Evolutionary conservation across 192 early-diverging fungal genomes (phyloP).

Genomic region (Entophlyctis luteolus): DNA sequence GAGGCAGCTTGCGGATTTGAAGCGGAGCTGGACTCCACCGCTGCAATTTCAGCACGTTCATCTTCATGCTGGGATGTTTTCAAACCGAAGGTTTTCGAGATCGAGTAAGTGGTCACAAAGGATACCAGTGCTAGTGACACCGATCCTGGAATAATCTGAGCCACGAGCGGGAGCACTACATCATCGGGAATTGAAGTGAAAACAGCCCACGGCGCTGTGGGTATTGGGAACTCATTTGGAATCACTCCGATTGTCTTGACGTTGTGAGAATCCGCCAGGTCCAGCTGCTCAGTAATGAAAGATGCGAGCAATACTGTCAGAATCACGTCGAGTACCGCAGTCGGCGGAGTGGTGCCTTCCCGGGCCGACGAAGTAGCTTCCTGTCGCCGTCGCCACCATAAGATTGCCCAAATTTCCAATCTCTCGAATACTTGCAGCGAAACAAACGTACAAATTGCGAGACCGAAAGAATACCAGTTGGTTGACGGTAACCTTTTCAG

Average conservation of each 20-base stretch:
- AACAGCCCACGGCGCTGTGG: slow-evolving; percentile 1
- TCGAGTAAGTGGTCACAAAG: slow-evolving; percentile 23
- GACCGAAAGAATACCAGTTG: not conserved
- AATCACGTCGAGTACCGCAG: slow-evolving; percentile 11
- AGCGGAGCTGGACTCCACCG: too few relatives aligned
- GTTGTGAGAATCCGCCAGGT: not conserved
- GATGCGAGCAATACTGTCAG: slow-evolving; percentile 10
- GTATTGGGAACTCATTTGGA: slow-evolving; percentile 12
- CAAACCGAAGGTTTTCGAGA: slow-evolving; percentile 19
- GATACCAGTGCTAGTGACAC: slow-evolving; percentile 10
- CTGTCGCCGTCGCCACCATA: too few relatives aligned
- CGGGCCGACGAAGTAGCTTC: too few relatives aligned
- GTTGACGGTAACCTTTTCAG: not conserved
- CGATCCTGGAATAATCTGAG: not conserved
- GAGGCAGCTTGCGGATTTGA: not conserved
- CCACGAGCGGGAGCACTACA: not conserved
- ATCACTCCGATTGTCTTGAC: slow-evolving; percentile 20
- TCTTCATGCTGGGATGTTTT: too few relatives aligned
- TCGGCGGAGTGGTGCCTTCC: not conserved
- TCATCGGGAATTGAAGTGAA: not conserved
- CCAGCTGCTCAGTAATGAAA: not conserved
- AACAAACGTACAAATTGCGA: not conserved
- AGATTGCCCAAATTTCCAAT: not conserved
- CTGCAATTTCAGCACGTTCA: too few relatives aligned
- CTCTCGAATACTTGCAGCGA: not conserved